Evolutionary conservation across 768 basidiomycete genomes (phyloP).

Genomic region (Auriscalpium microsporum): DNA sequence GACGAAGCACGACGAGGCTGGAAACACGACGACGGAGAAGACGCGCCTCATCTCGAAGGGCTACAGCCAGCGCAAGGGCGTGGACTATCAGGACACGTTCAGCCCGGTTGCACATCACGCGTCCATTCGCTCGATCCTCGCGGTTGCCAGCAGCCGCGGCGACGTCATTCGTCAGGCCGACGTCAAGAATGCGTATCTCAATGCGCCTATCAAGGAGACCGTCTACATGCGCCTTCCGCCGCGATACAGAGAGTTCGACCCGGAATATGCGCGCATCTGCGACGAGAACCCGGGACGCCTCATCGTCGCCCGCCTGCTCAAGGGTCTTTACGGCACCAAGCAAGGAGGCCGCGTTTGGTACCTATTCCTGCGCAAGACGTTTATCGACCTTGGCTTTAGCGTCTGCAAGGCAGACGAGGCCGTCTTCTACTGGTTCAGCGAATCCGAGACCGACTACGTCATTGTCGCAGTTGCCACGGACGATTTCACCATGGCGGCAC

Average conservation of each 20-base stretch:
- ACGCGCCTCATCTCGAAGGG: too few species aligned
- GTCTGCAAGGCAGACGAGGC: constrained; percentile 1
- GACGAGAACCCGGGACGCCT: neutral
- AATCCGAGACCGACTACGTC: neutral
- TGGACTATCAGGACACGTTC: too few species aligned
- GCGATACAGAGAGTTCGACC: constrained; percentile 8
- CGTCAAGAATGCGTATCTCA: constrained; percentile 34
- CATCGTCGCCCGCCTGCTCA: constrained; percentile 18
- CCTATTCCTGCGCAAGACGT: constrained; percentile 3
- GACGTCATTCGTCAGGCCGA: constrained; percentile 33
- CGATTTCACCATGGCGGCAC: neutral
- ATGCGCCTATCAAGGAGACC: constrained; percentile 24
- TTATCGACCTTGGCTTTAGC: neutral
- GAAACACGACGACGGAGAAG: too few species aligned
- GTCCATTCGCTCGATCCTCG: constrained; percentile 18
- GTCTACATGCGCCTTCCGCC: constrained; percentile 38
- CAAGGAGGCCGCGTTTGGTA: constrained; percentile 29
- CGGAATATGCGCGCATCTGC: neutral
- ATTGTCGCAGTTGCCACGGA: neutral
- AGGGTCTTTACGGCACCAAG: constrained; percentile 30
- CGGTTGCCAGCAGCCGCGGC: constrained; percentile 26
- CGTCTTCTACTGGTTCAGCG: constrained; percentile 5
- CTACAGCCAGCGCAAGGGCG: too few species aligned
- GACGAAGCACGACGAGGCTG: constrained; percentile 22
- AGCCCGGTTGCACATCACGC: too few species aligned